phyloP scores from a whole-genome alignment of 345 rosid species.

The Citrus inodora region DNA sequence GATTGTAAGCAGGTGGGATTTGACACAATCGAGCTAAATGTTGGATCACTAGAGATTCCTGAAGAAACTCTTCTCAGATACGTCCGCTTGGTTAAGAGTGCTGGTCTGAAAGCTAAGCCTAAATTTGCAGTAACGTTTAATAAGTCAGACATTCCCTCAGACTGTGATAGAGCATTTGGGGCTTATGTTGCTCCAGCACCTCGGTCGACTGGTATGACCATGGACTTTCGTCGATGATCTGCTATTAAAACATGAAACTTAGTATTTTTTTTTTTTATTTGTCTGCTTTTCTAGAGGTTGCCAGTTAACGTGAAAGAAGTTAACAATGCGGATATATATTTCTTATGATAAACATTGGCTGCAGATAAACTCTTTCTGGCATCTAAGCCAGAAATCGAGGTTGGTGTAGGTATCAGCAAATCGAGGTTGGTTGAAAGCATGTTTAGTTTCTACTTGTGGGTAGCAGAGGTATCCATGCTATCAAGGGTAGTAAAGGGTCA shows the following conservation, averaged over 20 bases:
- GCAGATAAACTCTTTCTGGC: neutral
- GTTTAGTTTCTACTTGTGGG: neutral
- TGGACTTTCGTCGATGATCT: neutral
- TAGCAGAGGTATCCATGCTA: neutral
- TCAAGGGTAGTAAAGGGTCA: neutral
- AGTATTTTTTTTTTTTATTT: neutral
- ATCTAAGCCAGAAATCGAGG: neutral
- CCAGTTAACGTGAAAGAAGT: neutral
- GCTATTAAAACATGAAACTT: neutral
- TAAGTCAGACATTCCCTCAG: slow-evolving; percentile 66
- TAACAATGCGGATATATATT: neutral
- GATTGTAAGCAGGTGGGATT: slow-evolving; percentile 90
- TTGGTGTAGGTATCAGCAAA: neutral
- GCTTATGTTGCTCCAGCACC: slow-evolving; percentile 69
- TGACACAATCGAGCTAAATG: slow-evolving; percentile 81
- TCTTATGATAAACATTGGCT: neutral
- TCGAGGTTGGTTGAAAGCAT: neutral
- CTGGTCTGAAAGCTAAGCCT: slow-evolving; percentile 85
- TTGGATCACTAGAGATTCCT: slow-evolving; percentile 69
- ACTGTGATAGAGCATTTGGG: slow-evolving; percentile 65
- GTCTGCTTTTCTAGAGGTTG: neutral
- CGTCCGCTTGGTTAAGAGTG: slow-evolving; percentile 72
- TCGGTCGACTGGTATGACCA: slow-evolving; percentile 58
- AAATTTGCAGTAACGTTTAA: slow-evolving; percentile 68
- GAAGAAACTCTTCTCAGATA: slow-evolving; percentile 86